Evolutionary conservation across 2,329 filamentous ascomycete genomes (phyloP), one percentile per base, ranked within the genome.

Genomic region (Monilinia fructicola): DNA sequence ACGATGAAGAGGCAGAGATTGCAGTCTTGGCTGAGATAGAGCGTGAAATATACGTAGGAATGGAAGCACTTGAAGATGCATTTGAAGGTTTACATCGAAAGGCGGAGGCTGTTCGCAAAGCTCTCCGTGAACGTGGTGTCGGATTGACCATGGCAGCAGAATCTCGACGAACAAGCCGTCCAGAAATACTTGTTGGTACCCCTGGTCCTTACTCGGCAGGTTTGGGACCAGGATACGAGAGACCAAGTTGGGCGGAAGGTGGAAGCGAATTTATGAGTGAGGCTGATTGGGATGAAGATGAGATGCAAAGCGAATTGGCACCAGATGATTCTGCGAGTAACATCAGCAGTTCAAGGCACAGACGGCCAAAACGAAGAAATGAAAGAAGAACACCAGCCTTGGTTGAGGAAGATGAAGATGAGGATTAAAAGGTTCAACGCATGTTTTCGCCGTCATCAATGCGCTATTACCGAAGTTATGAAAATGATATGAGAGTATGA

Each of bases 1-100:
- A 96, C 67, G 94, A 97, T 76, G 94, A 98, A 77, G 94, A 98
- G 74, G 92, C 91, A 64, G 94, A 97, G 77, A 93, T 97, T 73
- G 91, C 91, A 0, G 90, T 91, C 1, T 84, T 97, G 7, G 92
- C 92, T 10, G 94, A 97, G 78, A 88, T 97, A 50, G 94, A 98
- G 78, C 87, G 93, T 9, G 92, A 97, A 74, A 96, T 98, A 67
- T 97, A 94, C 78, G 84, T 87, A 44, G 92, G 93, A 69, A 98
- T 98, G 94, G 94, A 98, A 79, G 88, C 88, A 0, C 84, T 98
- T 31, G 94, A 98, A 78, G 92, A 97, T 75, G 93, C 93, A 0
- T 97, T 98, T 73, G 94, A 98, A 79, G 87, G 87, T 38, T 83
- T 98, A n/a, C 94, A 98, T 76, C 85, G 87, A 71, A 90, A 89